Evolutionary conservation across 495 filamentous ascomycete species (phyloP), one percentile per base, ranked within the genome.

Genomic region (Polyplosphaeria fusca): DNA sequence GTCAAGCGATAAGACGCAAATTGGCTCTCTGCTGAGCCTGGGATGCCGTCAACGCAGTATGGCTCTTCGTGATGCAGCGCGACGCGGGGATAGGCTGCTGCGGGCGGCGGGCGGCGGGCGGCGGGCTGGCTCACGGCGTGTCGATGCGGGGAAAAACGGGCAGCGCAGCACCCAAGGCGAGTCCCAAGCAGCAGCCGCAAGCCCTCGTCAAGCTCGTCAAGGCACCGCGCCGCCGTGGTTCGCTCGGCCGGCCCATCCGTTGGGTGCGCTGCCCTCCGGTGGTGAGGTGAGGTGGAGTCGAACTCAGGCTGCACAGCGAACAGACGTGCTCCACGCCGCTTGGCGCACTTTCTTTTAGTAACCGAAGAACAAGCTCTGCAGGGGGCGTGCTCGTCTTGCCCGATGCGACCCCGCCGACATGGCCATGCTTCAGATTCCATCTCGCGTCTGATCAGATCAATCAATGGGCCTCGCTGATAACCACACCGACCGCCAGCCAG

Each of bases 301-400:
- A 35, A 35, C 14, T 35, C 7, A 35, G 14, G 30, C 30, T 35
- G 30, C 7, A 35, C 14, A n/a, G n/a, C n/a, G n/a, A n/a, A n/a
- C n/a, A n/a, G n/a, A 14, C 14, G 30, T 35, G 30, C 30, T 35
- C 30, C 30, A 35, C 30, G 7, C 7, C 30, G 30, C 39, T 35
- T 39, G 28, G 52, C 42, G 43, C 27, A 22, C 11, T 47, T 56
- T 49, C 35, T 48, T 49, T 47, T 48, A 25, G 54, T 44, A 58
- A 51, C 54, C 54, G 54, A 58, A 58, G 51, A 45, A 47, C 54
- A 50, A 47, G 44, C 39, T 45, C 39, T 14, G 30, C 30, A 35
- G 30, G 30, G 30, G 30, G 7, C 7, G 30, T n/a, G n/a, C n/a
- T n/a, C n/a, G n/a, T n/a, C n/a, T n/a, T n/a, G n/a, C n/a, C n/a